Evolutionary conservation across 1,139 yeast genomes (phyloP), one percentile per base, ranked within the genome.

Genomic region (Diutina scorzettiae): DNA sequence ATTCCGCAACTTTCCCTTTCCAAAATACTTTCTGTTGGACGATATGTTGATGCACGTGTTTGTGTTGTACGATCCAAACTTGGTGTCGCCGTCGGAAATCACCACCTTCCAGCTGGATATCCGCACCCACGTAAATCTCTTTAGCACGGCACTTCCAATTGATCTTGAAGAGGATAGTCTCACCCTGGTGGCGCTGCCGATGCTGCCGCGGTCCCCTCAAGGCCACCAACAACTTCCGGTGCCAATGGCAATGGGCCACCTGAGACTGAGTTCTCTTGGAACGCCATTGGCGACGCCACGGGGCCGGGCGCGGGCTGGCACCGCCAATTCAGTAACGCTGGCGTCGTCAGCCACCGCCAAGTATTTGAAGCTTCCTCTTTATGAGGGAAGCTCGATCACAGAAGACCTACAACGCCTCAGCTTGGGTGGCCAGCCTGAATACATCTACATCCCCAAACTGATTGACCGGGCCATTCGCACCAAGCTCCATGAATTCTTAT

Each of bases 21-120:
- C 89, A 3, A 65, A 66, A 39, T 80, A 71, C 62, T 63, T 79
- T 49, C 81, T 76, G 50, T 59, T 72, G 7, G 73, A 72, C 40
- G 83, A 78, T 50, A 64, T 79, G 16, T 54, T 80, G 44, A 52
- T 71, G 47, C 71, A 67, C 52, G 69, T 66, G 0, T 58, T 75
- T 44, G 61, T 71, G 1, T 55, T 74, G 40, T 64, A 60, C 47
- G 64, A 64, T 43, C 49, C 61, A 6, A 42, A 49, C 9, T 46
- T 47, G 14, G 49, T 51, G 25, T 34, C 54, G 2, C 49, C 49
- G 18, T 28, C 47, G 3, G 52, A 50, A n/a, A 46, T 56, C 7
- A 43, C 45, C 12, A 29, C n/a, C 60, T 60, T 73, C 40, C 77
- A 63, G 45, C 52, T 52, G 29, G 47, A 51, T 21, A 55, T 67